These are phyloP conservation scores for Imleria badia DNA, from an alignment of 768 basidiomycete genomes.

Conservation along the genomic window DNA sequence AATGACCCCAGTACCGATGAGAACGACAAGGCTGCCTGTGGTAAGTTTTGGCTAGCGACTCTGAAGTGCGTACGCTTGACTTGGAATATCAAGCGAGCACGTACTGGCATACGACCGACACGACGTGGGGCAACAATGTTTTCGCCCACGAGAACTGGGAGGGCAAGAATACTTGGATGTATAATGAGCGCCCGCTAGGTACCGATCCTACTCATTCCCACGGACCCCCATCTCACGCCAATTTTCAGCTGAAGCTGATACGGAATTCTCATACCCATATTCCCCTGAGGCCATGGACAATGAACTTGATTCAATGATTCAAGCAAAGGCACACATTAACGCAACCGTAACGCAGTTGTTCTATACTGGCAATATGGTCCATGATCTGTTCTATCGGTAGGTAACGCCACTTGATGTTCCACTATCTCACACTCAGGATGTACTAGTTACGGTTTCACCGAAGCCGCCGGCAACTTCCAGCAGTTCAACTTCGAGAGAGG, in stretches of 20 bases:
- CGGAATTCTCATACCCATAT: conserved; percentile 73
- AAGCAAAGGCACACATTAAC: conserved; percentile 84
- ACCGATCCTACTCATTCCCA: background rate
- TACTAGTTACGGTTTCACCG: conserved; percentile 85
- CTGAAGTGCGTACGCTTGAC: background rate
- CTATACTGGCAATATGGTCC: conserved; percentile 80
- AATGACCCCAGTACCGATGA: conserved; percentile 55
- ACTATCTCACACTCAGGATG: conserved; percentile 4
- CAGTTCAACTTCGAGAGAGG: conserved; percentile 95
- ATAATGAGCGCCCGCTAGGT: conserved; percentile 80
- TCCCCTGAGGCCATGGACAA: conserved; percentile 58
- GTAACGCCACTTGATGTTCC: background rate
- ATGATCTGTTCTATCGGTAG: conserved; percentile 78
- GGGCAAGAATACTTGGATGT: conserved; percentile 60
- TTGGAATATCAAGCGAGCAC: conserved; percentile 22
- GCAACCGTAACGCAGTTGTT: conserved; percentile 85
- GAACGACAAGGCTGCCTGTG: conserved; percentile 7
- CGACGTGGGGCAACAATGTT: conserved; percentile 88
- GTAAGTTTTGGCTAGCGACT: background rate
- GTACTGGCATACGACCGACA: conserved; percentile 65
- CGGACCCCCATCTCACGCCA: background rate
- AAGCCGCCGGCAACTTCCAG: conserved; percentile 94
- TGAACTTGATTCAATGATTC: conserved; percentile 54
- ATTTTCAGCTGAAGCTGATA: conserved; percentile 5
- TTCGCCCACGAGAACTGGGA: conserved; percentile 96